Conservation (phyloP, 2,329 filamentous ascomycete species). For the Cercospora sp. region DNA sequence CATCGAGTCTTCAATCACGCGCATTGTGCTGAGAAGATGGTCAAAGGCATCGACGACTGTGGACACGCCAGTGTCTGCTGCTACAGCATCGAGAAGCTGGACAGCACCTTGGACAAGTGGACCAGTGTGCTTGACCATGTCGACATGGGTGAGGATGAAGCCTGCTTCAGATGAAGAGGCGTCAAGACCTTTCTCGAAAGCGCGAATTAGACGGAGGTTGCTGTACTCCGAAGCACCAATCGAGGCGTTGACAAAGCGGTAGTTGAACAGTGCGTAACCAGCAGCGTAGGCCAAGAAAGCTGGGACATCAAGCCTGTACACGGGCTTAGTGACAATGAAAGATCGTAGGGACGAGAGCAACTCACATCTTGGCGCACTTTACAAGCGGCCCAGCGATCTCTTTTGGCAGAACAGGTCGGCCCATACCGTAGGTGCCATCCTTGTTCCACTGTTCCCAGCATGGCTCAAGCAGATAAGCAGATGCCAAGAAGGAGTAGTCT, state of each 20-base stretch:
- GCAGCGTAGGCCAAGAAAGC: slow-evolving; percentile 86
- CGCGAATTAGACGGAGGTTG: slow-evolving; percentile 79
- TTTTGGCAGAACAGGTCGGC: slow-evolving; percentile 69
- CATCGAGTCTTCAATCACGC: slow-evolving; percentile 38
- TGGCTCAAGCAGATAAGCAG: slow-evolving; percentile 85
- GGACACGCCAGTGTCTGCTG: slow-evolving; percentile 24
- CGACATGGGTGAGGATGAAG: slow-evolving; percentile 92
- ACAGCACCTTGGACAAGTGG: slow-evolving; percentile 72
- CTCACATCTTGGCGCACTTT: slow-evolving; percentile 81
- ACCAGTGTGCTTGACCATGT: slow-evolving; percentile 88
- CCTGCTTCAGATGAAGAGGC: slow-evolving; percentile 86
- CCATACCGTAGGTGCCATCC: slow-evolving; percentile 71
- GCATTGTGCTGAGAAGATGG: slow-evolving; percentile 37
- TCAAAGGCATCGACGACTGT: slow-evolving; percentile 31
- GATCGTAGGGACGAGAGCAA: slow-evolving; percentile 29
- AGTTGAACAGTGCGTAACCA: slow-evolving; percentile 64
- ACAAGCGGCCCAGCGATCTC: slow-evolving; percentile 79
- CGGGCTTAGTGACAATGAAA: background rate
- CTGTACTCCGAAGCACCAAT: slow-evolving; percentile 55
- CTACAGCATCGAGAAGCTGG: slow-evolving; percentile 60
- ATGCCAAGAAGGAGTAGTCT: slow-evolving; percentile 89
- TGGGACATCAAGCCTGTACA: slow-evolving; percentile 67
- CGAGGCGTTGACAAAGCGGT: slow-evolving; percentile 57
- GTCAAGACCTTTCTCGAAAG: slow-evolving; percentile 87
- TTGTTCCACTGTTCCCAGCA: slow-evolving; percentile 72